Evolutionary conservation across 2,329 filamentous ascomycete genomes (phyloP).

Genomic region (Escovopsis sp.): DNA sequence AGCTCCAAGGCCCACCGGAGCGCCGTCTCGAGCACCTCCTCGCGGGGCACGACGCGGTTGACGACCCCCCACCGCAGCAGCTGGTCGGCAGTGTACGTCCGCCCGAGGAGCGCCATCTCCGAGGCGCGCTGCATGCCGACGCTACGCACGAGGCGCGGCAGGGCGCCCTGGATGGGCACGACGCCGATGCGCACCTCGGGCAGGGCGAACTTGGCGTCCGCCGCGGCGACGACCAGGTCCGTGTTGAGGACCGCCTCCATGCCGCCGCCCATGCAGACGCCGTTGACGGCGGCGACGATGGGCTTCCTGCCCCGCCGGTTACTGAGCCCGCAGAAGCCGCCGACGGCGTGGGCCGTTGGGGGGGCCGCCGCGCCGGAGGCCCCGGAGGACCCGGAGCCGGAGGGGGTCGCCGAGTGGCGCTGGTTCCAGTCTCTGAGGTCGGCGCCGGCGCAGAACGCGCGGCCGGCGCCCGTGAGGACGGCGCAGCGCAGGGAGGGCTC

Average conservation of each 20-base stretch:
- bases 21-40: constrained; percentile 40
- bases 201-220: constrained; percentile 46
- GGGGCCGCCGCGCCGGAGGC: not conserved
- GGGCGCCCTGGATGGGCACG: constrained; percentile 53
- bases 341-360: constrained; percentile 16
- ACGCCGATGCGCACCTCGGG: constrained; percentile 61
- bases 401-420: constrained; percentile 17
- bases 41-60: constrained; percentile 42
- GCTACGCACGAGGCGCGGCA: constrained; percentile 50
- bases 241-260: constrained; percentile 63
- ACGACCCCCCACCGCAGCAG: constrained; percentile 53
- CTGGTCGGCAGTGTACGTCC: constrained; percentile 42
- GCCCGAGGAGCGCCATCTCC: constrained; percentile 55
- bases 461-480: constrained; percentile 45
- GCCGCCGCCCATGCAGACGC: constrained; percentile 59
- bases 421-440: constrained; percentile 51
- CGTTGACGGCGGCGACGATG: constrained; percentile 62
- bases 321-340: constrained; percentile 51
- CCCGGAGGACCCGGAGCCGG: not conserved
- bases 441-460: constrained; percentile 53
- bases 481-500: constrained; percentile 46
- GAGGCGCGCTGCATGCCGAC: constrained; percentile 55
- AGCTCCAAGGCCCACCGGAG: constrained; percentile 46
- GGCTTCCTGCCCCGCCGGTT: constrained; percentile 58
- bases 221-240: constrained; percentile 53